Base-by-base conservation (phyloP, 495 filamentous ascomycete species). In the Beverwykella pulmonaria region DNA sequence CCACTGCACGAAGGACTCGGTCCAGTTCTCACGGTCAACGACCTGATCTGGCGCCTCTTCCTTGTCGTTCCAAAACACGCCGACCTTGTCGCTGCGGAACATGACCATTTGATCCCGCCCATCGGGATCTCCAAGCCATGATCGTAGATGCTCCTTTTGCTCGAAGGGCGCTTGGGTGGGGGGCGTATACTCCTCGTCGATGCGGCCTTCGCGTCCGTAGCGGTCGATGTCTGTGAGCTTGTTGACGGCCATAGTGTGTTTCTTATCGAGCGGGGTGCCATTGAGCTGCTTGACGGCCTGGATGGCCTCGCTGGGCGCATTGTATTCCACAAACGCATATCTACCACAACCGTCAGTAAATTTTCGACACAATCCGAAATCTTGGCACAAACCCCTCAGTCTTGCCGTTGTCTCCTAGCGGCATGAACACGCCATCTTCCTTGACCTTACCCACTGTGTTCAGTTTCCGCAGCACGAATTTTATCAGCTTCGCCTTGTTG, bases 1-100 rank as follows among this genome's bases (percentile, higher is more conserved):
- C 94, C 94, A 98, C 80, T 96, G 92, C 34, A 98, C 88, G 74
- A 98, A 98, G 39, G 89, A 87, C 77, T 98, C 95, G 63, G 94
- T 98, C 94, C 94, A 98, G 80, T 93, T 88, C 73, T 85, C 84
- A 62, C 94, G 88, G 71, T 98, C 92, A 57, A 98, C 88, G 27
- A 96, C 85, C 46, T 86, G 85, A 79, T 98, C 94, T 15, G 94
- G 92, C 0, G 82, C 73, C 62, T 97, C 94, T 78, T 87, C 91
- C 80, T 96, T 93, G 84, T 92, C 94, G 80, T 97, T 97, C 93
- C 92, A 97, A 82, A 91, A 96, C 0, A 98, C 90, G 49, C 92
- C 92, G 19, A 98, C 94, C 61, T 88, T 87, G 47, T 98, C 94
- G 62, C 86, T 86, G 41, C 90, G 87, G 83, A 88, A 97, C 82